Evolutionary conservation across 73 alveolate genomes (phyloP).

Genomic region (Effrenium voratum): DNA sequence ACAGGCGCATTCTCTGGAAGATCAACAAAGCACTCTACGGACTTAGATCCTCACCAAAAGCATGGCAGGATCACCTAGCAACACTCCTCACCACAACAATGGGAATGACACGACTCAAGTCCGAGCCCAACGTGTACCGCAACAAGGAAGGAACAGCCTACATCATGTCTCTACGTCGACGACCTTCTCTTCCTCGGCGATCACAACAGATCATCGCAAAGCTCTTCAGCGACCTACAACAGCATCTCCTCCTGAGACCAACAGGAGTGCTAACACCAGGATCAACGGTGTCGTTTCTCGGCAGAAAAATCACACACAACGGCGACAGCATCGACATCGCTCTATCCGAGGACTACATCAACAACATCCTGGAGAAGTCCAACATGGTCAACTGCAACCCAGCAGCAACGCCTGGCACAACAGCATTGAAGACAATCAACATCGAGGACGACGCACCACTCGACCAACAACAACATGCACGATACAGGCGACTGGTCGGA

Average conservation of each 20-base stretch:
- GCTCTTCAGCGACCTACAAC: neutral
- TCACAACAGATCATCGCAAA: neutral
- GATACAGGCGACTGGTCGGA: neutral
- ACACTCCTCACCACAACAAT: neutral
- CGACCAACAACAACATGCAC: neutral
- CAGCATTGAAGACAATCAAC: neutral
- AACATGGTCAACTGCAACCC: neutral
- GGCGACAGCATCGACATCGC: neutral
- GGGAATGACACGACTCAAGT: neutral
- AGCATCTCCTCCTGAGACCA: neutral
- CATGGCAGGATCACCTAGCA: neutral
- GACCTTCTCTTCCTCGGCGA: neutral
- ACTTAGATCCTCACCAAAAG: neutral
- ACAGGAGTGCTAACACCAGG: neutral
- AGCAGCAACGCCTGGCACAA: neutral
- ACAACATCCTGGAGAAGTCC: neutral
- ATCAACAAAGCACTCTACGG: slow-evolving; percentile 1
- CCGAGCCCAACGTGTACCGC: slow-evolving; percentile 17
- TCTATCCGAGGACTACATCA: neutral
- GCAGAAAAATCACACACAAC: neutral
- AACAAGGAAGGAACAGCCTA: neutral
- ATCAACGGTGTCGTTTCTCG: neutral
- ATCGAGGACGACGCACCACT: neutral
- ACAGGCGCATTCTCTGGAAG: neutral
- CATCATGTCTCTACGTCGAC: neutral